Evolutionary conservation across 2,329 filamentous ascomycete species (phyloP), one percentile per base, ranked within the genome.

Genomic region (Pyrenochaeta sp.): DNA sequence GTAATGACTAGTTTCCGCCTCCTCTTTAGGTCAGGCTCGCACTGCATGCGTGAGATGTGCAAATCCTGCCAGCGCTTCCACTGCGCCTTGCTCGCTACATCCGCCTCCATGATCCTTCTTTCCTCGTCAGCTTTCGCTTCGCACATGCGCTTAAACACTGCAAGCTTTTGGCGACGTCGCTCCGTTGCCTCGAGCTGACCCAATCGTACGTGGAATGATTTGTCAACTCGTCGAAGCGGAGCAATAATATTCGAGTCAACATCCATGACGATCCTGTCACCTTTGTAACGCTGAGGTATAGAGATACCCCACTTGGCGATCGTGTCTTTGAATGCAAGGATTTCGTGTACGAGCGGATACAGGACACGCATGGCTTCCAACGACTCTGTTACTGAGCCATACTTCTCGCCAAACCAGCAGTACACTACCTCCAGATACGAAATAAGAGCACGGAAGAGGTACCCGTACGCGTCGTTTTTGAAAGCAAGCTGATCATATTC

Each of bases 41-140:
- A 71, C 13, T 58, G 44, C 60, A 72, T 61, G 28, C 75, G 69
- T 7, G 27, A 45, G 4, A 72, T 54, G 46, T 77, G 73, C 0
- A 77, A 62, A 39, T 67, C 46, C 12, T 72, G 67, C 75, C 75
- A 77, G n/a, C 56, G 65, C n/a, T 54, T 55, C 58, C 58, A 59
- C 30, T 65, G 60, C 25, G 59, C 39, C 4, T 39, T 52, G 13
- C 30, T 49, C 0, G 54, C 25, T 27, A 32, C 36, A 37, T 52
- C n/a, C 12, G 43, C 28, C 10, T 62, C 50, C 13, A 51, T 28
- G 34, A 22, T 43, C 9, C 22, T 54, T 47, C 28, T 13, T 39
- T 62, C 39, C 24, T 59, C 56, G 2, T 48, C 54, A 1, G 42
- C 13, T 24, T 56, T 56, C 36, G 67, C 58, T 19, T 60, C 42